Base-by-base conservation (phyloP, 495 filamentous ascomycete genomes). In the Hypomontagnella monticulosa region DNA sequence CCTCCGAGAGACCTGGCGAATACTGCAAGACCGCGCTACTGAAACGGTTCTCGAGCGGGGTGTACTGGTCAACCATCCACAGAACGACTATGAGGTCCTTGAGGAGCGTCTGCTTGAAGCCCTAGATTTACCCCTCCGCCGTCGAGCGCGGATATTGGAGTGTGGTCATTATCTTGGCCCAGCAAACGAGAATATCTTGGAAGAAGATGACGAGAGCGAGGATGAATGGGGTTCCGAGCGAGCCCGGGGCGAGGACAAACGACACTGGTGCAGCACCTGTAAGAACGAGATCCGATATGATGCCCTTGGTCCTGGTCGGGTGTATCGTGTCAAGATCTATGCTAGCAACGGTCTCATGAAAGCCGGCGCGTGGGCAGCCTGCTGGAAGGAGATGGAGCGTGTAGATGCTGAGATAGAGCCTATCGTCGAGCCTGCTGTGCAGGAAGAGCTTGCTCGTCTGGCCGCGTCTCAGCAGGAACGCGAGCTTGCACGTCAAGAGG, bases 321-420 rank as follows among this genome's bases (percentile, higher is more conserved):
- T 90, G 47, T 98, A 92, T 85, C 87, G 93, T 49, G 81, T 99
- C 63, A 90, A 91, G 67, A 88, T 98, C 10, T 99, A 92, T 61
- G 95, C 95, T 1, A 91, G 91, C 2, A 99, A 98, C 75, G 95
- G 95, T 0, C 78, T 98, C 51, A 94, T 99, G 91, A 84, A 87
- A 40, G 87, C 92, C 10, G 93, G 92, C 2, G 93, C 95, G 0
- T 99, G 95, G 95, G 87, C 87, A 23, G 92, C 93, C 12, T 93
- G 91, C 32, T 99, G 95, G 95, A 88, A 84, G 54, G 93, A 97
- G 73, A 99, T 99, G 95, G 95, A 99, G 76, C 85, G 93, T 30
- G 91, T 98, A 6, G 95, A 99, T 76, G 90, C 96, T 0, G 95
- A 99, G 72, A 86, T 99, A 62, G 87, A 89, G 56, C 88, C 92